A percentile compares a stretch with the other conserved stretches of the same genome.
Evolutionary conservation across 352 stramenopile species (phyloP).

Genomic region (Globisporangium spinosum): DNA sequence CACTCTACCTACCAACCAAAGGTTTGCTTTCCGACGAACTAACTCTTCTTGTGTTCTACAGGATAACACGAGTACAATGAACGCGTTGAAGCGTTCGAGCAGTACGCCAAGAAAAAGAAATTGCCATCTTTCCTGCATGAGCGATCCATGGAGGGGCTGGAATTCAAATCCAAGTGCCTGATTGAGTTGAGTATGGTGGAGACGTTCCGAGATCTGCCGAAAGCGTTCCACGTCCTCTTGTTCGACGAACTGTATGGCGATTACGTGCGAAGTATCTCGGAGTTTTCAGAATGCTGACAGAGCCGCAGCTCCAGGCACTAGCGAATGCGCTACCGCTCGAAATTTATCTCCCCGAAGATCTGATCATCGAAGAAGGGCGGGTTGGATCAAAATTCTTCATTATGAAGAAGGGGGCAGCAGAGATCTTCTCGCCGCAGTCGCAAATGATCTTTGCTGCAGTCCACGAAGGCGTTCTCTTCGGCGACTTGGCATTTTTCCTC

Average conservation of each 20-base stretch:
- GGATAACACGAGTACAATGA: slow-evolving; percentile 23
- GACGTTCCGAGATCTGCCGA: slow-evolving; percentile 21
- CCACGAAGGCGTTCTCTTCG: slow-evolving; percentile 22
- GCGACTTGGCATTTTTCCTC: slow-evolving; percentile 27
- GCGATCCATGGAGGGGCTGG: slow-evolving; percentile 20
- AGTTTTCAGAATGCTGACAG: slow-evolving; percentile 15
- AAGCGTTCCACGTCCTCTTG: slow-evolving; percentile 15
- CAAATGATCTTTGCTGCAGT: slow-evolving; percentile 21
- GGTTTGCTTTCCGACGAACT: neutral
- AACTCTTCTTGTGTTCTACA: neutral
- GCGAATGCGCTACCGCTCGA: slow-evolving; percentile 20
- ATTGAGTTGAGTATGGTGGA: slow-evolving; percentile 17
- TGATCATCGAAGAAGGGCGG: slow-evolving; percentile 26
- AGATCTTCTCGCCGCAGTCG: slow-evolving; percentile 19
- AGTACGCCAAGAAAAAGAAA: slow-evolving; percentile 24
- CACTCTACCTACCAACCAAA: neutral
- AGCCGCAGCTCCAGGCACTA: slow-evolving; percentile 21
- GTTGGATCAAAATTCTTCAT: slow-evolving; percentile 21
- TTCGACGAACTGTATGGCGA: slow-evolving; percentile 27
- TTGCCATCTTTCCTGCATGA: slow-evolving; percentile 22
- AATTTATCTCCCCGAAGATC: slow-evolving; percentile 23
- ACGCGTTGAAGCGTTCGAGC: slow-evolving; percentile 27
- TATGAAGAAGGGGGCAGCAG: slow-evolving; percentile 19
- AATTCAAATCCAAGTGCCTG: slow-evolving; percentile 23
- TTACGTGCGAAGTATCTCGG: slow-evolving; percentile 16